These are phyloP conservation scores for Candida anutae DNA, from an alignment of 1,139 yeast genomes.

Conservation along the genomic window DNA sequence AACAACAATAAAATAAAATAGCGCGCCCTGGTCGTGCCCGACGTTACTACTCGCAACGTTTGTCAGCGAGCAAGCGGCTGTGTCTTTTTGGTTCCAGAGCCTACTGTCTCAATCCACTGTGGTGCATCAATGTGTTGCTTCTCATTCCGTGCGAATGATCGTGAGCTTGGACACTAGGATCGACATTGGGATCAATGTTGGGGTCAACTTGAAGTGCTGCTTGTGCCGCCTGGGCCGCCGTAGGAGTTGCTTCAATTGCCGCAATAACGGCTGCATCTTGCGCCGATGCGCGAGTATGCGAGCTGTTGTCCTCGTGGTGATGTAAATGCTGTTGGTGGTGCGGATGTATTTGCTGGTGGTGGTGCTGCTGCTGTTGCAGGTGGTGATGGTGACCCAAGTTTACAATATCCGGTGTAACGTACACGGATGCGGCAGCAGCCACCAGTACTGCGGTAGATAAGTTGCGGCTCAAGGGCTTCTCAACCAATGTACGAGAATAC, in stretches of 20 bases:
- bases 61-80: no score
- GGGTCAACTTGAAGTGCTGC: slow-evolving; percentile 33
- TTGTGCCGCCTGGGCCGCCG: slow-evolving; percentile 20
- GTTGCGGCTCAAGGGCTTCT: slow-evolving; percentile 35
- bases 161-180: slow-evolving; percentile 38
- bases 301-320: slow-evolving; percentile 17
- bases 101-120: slow-evolving; percentile 8
- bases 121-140: slow-evolving; percentile 4
- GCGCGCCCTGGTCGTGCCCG: no score
- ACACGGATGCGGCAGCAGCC: slow-evolving; percentile 10
- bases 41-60: no score
- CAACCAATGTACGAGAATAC: slow-evolving; percentile 36
- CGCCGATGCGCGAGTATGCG: slow-evolving; percentile 28
- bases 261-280: slow-evolving; percentile 42
- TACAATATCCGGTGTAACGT: slow-evolving; percentile 16
- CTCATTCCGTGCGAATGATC: slow-evolving; percentile 26
- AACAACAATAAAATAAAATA: no score
- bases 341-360: slow-evolving; percentile 3
- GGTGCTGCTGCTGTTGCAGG: slow-evolving; percentile 9
- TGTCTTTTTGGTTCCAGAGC: no score
- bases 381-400: slow-evolving; percentile 12
- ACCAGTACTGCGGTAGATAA: slow-evolving; percentile 5
- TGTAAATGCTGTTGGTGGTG: slow-evolving; percentile 15
- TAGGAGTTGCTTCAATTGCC: slow-evolving; percentile 34
- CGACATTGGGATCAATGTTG: slow-evolving; percentile 39